Evolutionary conservation across 805 yeast genomes (phyloP), one percentile per base, ranked within the genome.

Genomic region (Hemisphaericaspora nanyangensis): DNA sequence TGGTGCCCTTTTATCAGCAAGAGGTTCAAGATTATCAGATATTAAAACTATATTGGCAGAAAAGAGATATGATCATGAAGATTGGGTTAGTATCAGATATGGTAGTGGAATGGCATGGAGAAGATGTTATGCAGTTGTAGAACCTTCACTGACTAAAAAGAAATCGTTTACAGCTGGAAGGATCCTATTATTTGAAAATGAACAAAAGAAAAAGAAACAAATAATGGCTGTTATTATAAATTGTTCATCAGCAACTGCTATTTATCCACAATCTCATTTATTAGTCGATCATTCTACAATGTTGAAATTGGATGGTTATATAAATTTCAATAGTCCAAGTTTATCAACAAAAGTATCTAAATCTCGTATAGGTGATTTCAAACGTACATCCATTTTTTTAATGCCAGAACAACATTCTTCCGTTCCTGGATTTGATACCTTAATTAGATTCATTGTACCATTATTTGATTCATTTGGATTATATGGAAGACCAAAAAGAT

Each of bases 21-120:
- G 95, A 54, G 99, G 99, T 17, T 76, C 95, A 5, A 70, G 84
- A 44, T 66, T 93, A 44, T 82, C 91, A 38, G 98, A 95, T 55
- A 89, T 93, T 45, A 77, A 85, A 44, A 84, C 91, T 12, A 72
- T 93, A 32, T 70, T 93, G 42, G 83, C 95, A 1, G 95, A 85
- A 47, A 82, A 93, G 15, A 82, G 91, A 54, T 85, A 80, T 56
- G 79, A 77, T 43, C 93, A 88, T 55, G 96, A 87, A 60, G 96
- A 90, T 53, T 91, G 96, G 97, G 89, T 85, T 31, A 77, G 89
- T 57, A 95, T 93, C 13, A 73, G 98, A 48, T 93, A 91, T 60
- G 98, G 99, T 15, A 77, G 93, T 7, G 99, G 99, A 17, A 87
- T 88, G 95, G 96, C 97, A 1, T 93, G 97, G 97, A 85, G 82